Base-by-base conservation (phyloP, 257 asterid genomes). In the Parsonsia alboflavescens region DNA sequence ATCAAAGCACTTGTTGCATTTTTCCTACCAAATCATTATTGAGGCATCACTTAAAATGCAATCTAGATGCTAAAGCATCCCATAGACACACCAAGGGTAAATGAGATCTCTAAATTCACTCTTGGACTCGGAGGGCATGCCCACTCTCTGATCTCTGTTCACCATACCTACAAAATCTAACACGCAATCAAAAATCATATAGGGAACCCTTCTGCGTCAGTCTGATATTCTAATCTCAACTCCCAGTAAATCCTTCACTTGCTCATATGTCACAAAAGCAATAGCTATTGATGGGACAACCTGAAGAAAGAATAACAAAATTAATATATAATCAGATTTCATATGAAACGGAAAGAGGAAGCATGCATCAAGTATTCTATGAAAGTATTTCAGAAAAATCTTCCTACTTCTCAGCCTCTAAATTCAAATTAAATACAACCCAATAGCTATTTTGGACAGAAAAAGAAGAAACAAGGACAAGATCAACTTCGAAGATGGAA, bases 281-380 rank as follows among this genome's bases (percentile, higher is more conserved):
- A 93, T 88, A 46, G 98, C 96, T 79, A 93, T 93, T 70, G 98
- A 93, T 28, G 98, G 98, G 42, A 90, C 96, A 53, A 93, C 98
- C 98, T 93, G 88, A 80, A 78, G 41, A 80, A 21, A 66, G 44
- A 77, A 73, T 19, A 63, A 68, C 30, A 61, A 69, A 73, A 79
- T 24, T 72, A 72, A 54, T 57, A 11, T 48, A 22, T 26, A 41
- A 53, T 66, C 70, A 57, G n/a, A 33, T 8, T 12, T 70, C 41
- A 24, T 19, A 8, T 33, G 10, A 19, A 62, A 54, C 56, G 63
- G 41, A 76, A 12, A 42, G 3, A 21, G 16, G 10, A 36, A 7
- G 45, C 68, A 33, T 4, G 68, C 0, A 30, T 62, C 58, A 58
- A 58, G 16, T 26, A 10, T 26, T 22, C 41, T 24, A 19, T 11